phyloP scores from a whole-genome alignment of 2,329 filamentous ascomycete species.

The Aspergillus proliferans region DNA sequence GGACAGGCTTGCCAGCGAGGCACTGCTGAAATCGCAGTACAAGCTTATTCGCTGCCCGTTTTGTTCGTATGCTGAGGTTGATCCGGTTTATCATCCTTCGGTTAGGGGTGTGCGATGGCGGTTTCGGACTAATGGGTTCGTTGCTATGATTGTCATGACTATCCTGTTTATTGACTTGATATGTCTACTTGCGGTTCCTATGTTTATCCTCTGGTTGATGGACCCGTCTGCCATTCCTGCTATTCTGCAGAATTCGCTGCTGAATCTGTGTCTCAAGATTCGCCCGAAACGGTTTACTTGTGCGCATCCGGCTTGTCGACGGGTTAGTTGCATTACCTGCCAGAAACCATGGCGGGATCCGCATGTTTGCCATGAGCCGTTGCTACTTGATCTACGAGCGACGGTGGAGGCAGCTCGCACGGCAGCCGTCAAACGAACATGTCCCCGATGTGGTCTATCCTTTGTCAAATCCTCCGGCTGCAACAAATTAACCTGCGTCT shows the following conservation, averaged over 20 bases:
- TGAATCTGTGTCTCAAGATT: conserved; percentile 61
- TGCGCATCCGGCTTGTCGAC: conserved; percentile 60
- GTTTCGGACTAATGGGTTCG: conserved; percentile 50
- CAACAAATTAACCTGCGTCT: conserved; percentile 94
- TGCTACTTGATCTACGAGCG: conserved; percentile 72
- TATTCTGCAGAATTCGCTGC: conserved; percentile 56
- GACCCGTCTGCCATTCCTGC: conserved; percentile 43
- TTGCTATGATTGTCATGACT: conserved; percentile 44
- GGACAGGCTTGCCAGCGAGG: conserved; percentile 70
- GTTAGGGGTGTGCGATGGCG: conserved; percentile 50
- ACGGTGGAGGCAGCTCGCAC: conserved; percentile 92
- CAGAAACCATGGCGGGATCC: conserved; percentile 78
- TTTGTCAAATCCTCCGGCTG: conserved; percentile 93
- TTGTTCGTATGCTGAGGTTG: conserved; percentile 83
- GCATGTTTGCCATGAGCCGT: conserved; percentile 83
- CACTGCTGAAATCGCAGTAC: conserved; percentile 64
- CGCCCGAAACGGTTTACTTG: conserved; percentile 75
- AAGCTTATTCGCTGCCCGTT: conserved; percentile 81
- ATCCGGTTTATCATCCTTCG: conserved; percentile 63
- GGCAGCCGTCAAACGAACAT: conserved; percentile 88
- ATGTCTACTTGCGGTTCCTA: conserved; percentile 44
- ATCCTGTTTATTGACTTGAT: conserved; percentile 40
- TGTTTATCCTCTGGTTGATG: conserved; percentile 53
- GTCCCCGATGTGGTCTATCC: conserved; percentile 80
- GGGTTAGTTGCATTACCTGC: conserved; percentile 74